Evolutionary conservation across 129 eudicot species (phyloP).

Genomic region (Apium graveolens): DNA sequence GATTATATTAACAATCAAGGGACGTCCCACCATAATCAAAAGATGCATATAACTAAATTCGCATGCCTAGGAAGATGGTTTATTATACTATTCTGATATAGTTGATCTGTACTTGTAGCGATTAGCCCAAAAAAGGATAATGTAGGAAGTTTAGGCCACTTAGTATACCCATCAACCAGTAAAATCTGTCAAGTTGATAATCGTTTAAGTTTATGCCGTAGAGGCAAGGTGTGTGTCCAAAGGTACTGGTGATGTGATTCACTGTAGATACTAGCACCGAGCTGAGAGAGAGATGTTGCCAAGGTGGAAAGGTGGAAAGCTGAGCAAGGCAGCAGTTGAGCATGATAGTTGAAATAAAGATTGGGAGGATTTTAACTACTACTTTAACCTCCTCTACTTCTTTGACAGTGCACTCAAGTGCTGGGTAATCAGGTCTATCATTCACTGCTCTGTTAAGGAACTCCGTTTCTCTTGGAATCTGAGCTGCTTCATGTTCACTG

Average conservation of each 20-base stretch:
- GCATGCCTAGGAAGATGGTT: not conserved
- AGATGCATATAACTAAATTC: constrained; percentile 11
- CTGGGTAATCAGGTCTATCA: constrained; percentile 23
- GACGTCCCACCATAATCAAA: not conserved
- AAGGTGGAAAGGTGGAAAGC: constrained; percentile 34
- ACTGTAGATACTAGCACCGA: not conserved
- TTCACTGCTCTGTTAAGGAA: constrained; percentile 44
- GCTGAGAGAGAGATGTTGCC: constrained; percentile 7
- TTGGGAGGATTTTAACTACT: constrained; percentile 59
- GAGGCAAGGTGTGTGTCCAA: not conserved
- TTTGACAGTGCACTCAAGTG: constrained; percentile 40
- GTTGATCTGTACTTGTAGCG: constrained; percentile 48
- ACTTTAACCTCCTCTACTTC: constrained; percentile 69
- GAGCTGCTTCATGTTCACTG: constrained; percentile 14
- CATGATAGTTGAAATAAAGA: constrained; percentile 67
- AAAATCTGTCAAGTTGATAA: constrained; percentile 72
- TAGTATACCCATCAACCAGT: constrained; percentile 74
- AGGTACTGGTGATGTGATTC: not conserved
- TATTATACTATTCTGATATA: constrained; percentile 15
- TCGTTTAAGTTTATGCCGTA: constrained; percentile 49
- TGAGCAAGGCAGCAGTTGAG: constrained; percentile 96
- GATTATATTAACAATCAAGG: not conserved
- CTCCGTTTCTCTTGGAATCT: constrained; percentile 23
- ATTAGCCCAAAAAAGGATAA: constrained; percentile 71
- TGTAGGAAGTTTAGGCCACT: constrained; percentile 65